These are phyloP conservation scores for Vanrija sp. DNA, from an alignment of 1,284 basidiomycete genomes.

Conservation along the genomic window DNA sequence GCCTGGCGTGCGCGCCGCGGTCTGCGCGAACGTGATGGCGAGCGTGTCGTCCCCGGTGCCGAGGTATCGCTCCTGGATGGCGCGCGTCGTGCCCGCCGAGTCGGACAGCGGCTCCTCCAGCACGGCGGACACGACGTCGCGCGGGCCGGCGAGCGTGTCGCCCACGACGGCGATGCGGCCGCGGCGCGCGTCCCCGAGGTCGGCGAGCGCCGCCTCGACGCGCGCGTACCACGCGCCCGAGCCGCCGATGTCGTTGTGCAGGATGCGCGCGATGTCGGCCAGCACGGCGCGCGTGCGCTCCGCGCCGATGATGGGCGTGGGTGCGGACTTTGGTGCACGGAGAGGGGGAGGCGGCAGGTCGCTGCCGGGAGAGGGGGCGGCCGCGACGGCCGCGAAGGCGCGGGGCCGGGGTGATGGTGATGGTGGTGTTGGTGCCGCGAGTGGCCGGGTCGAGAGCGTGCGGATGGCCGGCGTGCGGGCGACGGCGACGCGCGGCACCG, in stretches of 20 bases:
- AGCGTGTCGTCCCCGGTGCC: constrained; percentile 15
- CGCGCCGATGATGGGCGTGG: not conserved
- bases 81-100: constrained; percentile 19
- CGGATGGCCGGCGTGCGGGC: no score
- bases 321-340: not conserved
- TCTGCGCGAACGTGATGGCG: constrained; percentile 9
- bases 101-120: constrained; percentile 39
- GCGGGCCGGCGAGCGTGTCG: constrained; percentile 28
- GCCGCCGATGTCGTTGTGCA: constrained; percentile 39
- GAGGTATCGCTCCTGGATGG: constrained; percentile 23
- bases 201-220: constrained; percentile 16
- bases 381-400: no score
- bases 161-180: constrained; percentile 37
- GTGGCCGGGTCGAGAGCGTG: no score
- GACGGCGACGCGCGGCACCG: no score
- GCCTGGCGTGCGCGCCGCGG: constrained; percentile 6
- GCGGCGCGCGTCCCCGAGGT: constrained; percentile 15
- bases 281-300: not conserved
- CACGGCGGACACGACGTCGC: constrained; percentile 40
- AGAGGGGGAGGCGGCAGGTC: not conserved
- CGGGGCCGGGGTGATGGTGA: no score
- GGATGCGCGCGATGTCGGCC: constrained; percentile 10
- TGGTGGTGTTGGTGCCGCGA: no score
- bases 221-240: constrained; percentile 30
- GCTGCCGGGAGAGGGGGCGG: no score